Evolutionary conservation across 1,284 basidiomycete species (phyloP).

Genomic region (Cryptococcus neoformans): DNA sequence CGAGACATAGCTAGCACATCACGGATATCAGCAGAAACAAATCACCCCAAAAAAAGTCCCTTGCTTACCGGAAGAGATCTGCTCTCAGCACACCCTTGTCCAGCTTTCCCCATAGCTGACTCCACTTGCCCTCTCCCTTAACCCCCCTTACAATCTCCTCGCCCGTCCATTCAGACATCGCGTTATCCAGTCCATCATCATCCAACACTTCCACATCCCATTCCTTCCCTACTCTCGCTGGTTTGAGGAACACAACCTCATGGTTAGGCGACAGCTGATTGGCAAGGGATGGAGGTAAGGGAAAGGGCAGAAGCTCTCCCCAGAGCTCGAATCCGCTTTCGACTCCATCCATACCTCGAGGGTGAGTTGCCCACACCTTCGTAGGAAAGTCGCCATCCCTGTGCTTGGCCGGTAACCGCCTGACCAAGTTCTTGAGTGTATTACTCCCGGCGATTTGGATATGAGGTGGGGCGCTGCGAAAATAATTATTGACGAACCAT

Average conservation of each 20-base stretch:
- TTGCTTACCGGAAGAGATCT: conserved; percentile 31
- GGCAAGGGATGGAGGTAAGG: conserved; percentile 3
- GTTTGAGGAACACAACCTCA: conserved; percentile 9
- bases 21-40: neutral
- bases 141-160: conserved; percentile 15
- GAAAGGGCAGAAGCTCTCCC: conserved; percentile 21
- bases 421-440: conserved; percentile 6
- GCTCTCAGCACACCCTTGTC: conserved; percentile 23
- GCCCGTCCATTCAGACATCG: conserved; percentile 27
- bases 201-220: conserved; percentile 28
- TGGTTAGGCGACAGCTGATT: neutral
- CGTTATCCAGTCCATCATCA: conserved; percentile 21
- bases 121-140: conserved; percentile 11
- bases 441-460: conserved; percentile 6
- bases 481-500: conserved; percentile 8
- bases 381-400: conserved; percentile 2
- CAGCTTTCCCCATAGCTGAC: conserved; percentile 25
- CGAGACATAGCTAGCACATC: conserved; percentile 20
- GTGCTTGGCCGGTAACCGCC: conserved; percentile 1
- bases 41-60: neutral
- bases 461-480: conserved; percentile 1
- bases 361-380: conserved; percentile 17
- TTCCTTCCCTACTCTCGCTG: conserved; percentile 7
- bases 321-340: conserved; percentile 25
- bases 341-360: conserved; percentile 5